These are phyloP conservation scores for Iris macrosiphon DNA, from an alignment of 106 monocot species.

Conservation along the genomic window DNA sequence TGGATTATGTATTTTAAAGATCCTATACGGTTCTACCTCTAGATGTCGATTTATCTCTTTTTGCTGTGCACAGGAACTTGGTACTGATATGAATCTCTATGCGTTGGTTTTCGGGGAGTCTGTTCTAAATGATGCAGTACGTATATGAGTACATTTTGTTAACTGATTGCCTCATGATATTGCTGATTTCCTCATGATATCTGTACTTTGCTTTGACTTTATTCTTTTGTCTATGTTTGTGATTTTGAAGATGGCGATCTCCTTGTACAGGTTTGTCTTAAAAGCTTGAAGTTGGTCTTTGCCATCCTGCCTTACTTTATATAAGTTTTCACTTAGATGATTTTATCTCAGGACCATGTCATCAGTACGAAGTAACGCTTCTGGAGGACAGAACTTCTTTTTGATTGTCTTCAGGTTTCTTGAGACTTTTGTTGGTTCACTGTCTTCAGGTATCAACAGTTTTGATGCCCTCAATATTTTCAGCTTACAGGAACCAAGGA, in stretches of 20 bases:
- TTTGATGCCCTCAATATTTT: no score
- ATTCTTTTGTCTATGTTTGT: not conserved
- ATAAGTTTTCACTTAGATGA: not conserved
- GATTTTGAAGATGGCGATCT: constrained; percentile 89
- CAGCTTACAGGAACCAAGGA: no score
- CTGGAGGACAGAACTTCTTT: constrained; percentile 58
- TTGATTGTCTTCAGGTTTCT: constrained; percentile 72
- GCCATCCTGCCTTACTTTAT: constrained; percentile 5
- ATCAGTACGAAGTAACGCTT: constrained; percentile 75
- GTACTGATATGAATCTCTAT: constrained; percentile 90
- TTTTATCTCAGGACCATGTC: constrained; percentile 81
- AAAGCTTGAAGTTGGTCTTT: not conserved
- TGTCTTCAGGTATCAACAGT: constrained; percentile 99
- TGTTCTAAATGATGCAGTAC: constrained; percentile 96
- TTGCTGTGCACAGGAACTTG: constrained; percentile 66
- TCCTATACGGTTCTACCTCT: not conserved
- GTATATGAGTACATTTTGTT: constrained; percentile 7
- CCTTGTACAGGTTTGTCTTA: constrained; percentile 81
- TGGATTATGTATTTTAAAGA: no score
- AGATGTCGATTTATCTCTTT: not conserved
- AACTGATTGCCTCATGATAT: not conserved
- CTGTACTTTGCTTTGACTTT: not conserved
- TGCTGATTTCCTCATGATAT: not conserved
- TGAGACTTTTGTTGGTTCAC: constrained; percentile 94
- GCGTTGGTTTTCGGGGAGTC: constrained; percentile 99